Conservation (phyloP, 495 filamentous ascomycete genomes). For the Pseudoneurospora amorphoporcata region DNA sequence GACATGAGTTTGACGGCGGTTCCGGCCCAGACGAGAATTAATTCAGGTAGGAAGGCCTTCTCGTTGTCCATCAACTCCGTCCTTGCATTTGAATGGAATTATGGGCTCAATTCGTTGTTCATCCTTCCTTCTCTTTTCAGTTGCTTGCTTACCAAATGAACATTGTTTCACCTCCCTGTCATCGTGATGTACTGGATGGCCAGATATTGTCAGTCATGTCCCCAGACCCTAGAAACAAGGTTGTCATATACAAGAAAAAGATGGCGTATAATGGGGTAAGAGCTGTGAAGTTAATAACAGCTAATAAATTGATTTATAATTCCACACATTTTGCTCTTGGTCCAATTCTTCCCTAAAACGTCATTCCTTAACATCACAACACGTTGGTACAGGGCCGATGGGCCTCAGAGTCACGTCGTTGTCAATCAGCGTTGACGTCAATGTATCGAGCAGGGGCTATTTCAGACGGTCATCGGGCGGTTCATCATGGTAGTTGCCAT, state of each 20-base stretch:
- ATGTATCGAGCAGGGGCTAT: too few relatives aligned
- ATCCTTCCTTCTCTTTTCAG: background rate
- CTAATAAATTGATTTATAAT: background rate
- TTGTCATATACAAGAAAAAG: background rate
- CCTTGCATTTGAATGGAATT: background rate
- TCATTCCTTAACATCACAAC: background rate
- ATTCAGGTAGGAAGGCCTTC: background rate
- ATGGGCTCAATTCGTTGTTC: background rate
- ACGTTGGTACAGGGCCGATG: background rate
- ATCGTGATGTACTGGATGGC: background rate
- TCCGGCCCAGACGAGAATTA: background rate
- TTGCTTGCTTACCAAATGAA: background rate
- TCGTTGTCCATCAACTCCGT: background rate
- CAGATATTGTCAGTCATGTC: background rate
- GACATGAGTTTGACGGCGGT: background rate
- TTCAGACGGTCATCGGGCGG: too few relatives aligned
- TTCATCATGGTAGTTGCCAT: background rate
- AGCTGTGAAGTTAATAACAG: background rate
- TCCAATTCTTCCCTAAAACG: background rate
- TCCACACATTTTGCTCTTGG: background rate
- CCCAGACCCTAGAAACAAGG: background rate
- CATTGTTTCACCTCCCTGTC: background rate
- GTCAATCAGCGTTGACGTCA: background rate
- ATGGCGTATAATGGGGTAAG: background rate
- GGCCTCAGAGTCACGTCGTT: background rate